Evolutionary conservation across 495 filamentous ascomycete species (phyloP), one percentile per base, ranked within the genome.

Genomic region (Penicillium canariense): DNA sequence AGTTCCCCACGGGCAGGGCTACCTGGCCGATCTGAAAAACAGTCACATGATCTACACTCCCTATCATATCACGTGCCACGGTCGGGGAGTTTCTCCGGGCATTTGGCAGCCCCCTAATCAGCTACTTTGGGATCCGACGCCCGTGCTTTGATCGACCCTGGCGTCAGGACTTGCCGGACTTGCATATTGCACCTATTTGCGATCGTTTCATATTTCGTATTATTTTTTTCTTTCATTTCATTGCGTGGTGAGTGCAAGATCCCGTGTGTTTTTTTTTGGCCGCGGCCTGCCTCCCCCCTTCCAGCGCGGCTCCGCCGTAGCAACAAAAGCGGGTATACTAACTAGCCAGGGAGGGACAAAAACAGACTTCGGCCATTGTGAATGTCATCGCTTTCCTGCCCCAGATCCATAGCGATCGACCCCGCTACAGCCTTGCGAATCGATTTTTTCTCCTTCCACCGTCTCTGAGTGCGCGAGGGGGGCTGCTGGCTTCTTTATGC

Each of bases 401-500:
- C 59, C n/a, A 44, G 48, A 61, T 63, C 35, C 36, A 30, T 56
- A 54, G 54, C 57, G 58, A 61, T 59, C 58, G 34, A 47, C 52
- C 48, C 48, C 52, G 35, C 49, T 36, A 30, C 42, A 32, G 11
- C 50, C 38, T 12, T 50, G 55, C 47, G 46, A 43, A 36, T 25
- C 18, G 35, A 43, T 50, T 56, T 42, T 2, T 23, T 30, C 14
- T 15, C 15, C 38, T 31, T 18, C 17, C 30, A 36, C 17, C 35
- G 15, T 49, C 35, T 52, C 44, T 52, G 27, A 55, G 20, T 54
- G 39, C 53, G 47, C 32, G 48, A 60, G 55, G 54, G 50, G 60
- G 58, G 49, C 62, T 59, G 38, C n/a, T 23, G 20, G 43, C 25
- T 17, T 32, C 65, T 72, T 69, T 68, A 78, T 78, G 75, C 69